Evolutionary conservation across 805 yeast genomes (phyloP), one percentile per base, ranked within the genome.

Genomic region (Kuraishia floccosa): DNA sequence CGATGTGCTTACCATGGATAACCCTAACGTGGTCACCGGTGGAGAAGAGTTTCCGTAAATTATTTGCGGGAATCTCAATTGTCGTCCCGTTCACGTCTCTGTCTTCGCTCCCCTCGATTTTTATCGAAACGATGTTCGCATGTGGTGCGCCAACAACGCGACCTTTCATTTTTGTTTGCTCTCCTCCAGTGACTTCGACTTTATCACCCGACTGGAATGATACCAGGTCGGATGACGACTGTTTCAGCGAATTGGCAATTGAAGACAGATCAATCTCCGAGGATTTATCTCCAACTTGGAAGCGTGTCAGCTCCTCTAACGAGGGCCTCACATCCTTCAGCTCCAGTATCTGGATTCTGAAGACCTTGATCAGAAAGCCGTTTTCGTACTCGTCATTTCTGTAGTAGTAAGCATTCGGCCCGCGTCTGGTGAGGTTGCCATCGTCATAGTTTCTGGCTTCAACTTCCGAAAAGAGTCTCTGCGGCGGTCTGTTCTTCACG

Each of bases 21-120:
- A 89, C 91, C 35, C 94, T 77, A 15, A 91, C 95, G 52, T 91
- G 96, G 53, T 89, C 97, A 65, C 98, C 98, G 25, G 84, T 75
- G 32, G 68, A 58, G 55, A 89, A 89, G 33, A 82, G 74, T 52
- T 91, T 91, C 50, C 96, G 73, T 47, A 91, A 63, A 39, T 84
- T 77, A 27, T 71, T 67, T 3, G 79, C 69, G 21, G 96, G 96
- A 30, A 87, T 79, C 36, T 91, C 94, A 42, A 56, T 44, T 10
- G 65, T 64, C 40, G 72, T 76, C 36, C 69, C 55, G 35, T 72
- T 60, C 36, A 65, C 61, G 36, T 60, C 68, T 21, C 63, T 55
- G 41, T 80, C 91, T 12, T 76, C 72, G 37, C 63, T 60, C 34
- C 66, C 67, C 17, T 70, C 66, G 10, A 72, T 60, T 26, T 58